Evolutionary conservation across 139 green algal genomes (phyloP).

Genomic region (Deuterostichococcus epilithicus): DNA sequence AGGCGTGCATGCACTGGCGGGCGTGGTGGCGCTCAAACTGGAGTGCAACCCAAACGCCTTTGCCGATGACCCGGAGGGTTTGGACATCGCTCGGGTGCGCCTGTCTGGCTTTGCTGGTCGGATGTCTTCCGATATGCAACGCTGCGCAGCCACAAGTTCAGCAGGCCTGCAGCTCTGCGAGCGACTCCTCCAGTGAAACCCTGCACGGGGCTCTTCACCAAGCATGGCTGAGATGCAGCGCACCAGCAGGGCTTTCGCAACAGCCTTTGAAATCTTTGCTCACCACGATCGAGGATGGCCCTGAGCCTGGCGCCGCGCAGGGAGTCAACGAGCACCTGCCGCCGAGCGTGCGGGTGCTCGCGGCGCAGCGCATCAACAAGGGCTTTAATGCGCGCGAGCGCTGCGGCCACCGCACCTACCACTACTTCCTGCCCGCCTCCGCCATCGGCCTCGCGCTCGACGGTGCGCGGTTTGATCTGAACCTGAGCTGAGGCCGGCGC

Average conservation of each 20-base stretch:
- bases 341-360: slow-evolving; percentile 38
- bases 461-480: neutral
- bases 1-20: neutral
- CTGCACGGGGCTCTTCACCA: too few species aligned
- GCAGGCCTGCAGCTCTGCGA: too few species aligned
- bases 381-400: slow-evolving; percentile 37
- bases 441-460: slow-evolving; percentile 17
- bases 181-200: too few species aligned
- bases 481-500: neutral
- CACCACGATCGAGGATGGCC: too few species aligned
- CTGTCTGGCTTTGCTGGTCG: too few species aligned
- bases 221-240: too few species aligned
- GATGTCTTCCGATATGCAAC: neutral
- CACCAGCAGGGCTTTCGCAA: neutral
- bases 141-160: too few species aligned
- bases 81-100: neutral
- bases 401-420: slow-evolving; percentile 33
- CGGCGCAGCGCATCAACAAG: slow-evolving; percentile 42
- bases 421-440: slow-evolving; percentile 46
- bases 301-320: slow-evolving; percentile 15
- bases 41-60: slow-evolving; percentile 28
- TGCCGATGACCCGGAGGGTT: slow-evolving; percentile 38
- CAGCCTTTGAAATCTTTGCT: too few species aligned
- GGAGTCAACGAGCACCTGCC: slow-evolving; percentile 63
- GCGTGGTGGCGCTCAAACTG: slow-evolving; percentile 38